Evolutionary conservation across 78 protist species (phyloP).

Genomic region (Isochrysis galbana): DNA sequence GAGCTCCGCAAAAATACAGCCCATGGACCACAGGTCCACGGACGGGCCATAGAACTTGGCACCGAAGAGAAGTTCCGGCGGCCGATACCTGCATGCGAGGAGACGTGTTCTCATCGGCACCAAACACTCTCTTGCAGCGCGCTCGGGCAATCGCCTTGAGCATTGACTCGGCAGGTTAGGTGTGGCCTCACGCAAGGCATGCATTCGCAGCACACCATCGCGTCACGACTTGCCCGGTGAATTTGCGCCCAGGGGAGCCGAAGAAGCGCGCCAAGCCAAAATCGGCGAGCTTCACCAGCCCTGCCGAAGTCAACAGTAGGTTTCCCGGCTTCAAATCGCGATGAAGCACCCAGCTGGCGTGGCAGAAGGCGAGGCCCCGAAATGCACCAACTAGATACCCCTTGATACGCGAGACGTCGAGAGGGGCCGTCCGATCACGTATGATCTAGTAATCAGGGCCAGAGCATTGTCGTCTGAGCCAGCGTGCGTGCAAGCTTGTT

Average conservation of each 20-base stretch:
- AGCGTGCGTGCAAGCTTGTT: no score
- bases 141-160: no score
- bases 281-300: constrained; percentile 37
- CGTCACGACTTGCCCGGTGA: constrained; percentile 14
- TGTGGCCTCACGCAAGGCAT: neutral
- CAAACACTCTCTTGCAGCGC: neutral
- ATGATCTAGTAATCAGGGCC: no score
- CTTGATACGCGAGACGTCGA: neutral
- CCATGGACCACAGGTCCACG: constrained; percentile 44
- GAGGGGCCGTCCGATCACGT: neutral
- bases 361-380: neutral
- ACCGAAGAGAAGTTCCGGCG: constrained; percentile 52
- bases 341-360: constrained; percentile 30
- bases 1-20: constrained; percentile 43
- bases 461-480: no score
- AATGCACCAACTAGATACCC: neutral
- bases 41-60: constrained; percentile 6
- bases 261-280: constrained; percentile 49
- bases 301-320: neutral
- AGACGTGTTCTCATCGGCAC: no score
- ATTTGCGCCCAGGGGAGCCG: neutral
- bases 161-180: neutral
- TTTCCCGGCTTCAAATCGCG: constrained; percentile 57
- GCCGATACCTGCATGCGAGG: constrained; percentile 37
- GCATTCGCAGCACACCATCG: no score